Base-by-base conservation (phyloP, 2,329 filamentous ascomycete species). In the Cadophora gregata region DNA sequence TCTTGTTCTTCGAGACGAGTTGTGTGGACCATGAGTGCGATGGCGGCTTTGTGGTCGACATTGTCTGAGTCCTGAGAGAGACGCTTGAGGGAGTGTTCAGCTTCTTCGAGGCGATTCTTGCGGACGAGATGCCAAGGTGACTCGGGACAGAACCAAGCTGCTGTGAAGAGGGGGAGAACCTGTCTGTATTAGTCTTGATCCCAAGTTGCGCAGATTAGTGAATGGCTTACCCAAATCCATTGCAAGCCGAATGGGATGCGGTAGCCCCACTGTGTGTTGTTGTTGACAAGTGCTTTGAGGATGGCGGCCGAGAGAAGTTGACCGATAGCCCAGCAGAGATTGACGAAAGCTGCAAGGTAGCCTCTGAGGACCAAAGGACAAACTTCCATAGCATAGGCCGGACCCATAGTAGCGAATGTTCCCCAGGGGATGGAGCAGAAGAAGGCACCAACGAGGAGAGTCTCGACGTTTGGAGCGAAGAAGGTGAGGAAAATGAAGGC, bases 1-100 rank as follows among this genome's bases (percentile, higher is more conserved):
- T 78, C 75, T 53, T 81, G 80, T 61, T 81, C 77, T 72, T 88
- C 86, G 1, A 85, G 76, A 60, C 81, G 78, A 67, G 86, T 83
- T 0, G 85, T 88, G 71, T 86, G 81, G 19, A 81, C 76, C 69
- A 89, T 87, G 67, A 83, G 80, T 2, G 83, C 79, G 9, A 88
- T 73, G n/a, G 80, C 80, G 42, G 80, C 78, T n/a, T 80, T 60
- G 36, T 50, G n/a, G 25, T 67, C 42, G 80, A 68, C 82, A 69
- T 27, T 80, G 76, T 19, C 78, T 70, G 29, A 81, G 72, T 5
- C 79, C 65, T 38, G 36, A 3, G 53, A 36, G n/a, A 83, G 71
- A 4, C 81, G 79, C 5, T 78, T 72, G 24, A 83, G 75, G 0
- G 80, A 69, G 21, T 76, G 74, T 69, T 81, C 81, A 12, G 82